Evolutionary conservation across 306 rosid genomes (phyloP).

Genomic region (Ammopiptanthus mongolicus): DNA sequence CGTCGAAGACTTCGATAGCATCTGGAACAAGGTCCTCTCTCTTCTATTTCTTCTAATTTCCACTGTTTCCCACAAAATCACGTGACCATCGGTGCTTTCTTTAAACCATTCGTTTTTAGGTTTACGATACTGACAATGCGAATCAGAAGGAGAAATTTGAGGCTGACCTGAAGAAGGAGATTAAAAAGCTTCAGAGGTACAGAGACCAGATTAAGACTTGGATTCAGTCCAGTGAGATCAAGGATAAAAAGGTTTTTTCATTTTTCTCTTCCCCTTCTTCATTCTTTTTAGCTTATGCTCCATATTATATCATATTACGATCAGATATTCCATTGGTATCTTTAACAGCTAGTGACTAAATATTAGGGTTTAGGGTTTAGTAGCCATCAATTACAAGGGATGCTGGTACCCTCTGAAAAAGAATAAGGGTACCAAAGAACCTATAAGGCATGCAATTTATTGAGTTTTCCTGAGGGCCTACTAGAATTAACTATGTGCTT

Average conservation of each 20-base stretch:
- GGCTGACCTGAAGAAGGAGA: conserved; percentile 89
- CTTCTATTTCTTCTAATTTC: neutral
- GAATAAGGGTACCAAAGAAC: no score
- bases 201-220: conserved; percentile 87
- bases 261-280: neutral
- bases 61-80: neutral
- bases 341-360: neutral
- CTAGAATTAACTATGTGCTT: neutral
- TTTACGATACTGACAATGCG: conserved; percentile 82
- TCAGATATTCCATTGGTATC: neutral
- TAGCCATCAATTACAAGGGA: neutral
- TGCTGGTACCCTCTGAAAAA: no score
- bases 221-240: conserved; percentile 92
- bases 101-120: conserved; percentile 27
- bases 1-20: conserved; percentile 76
- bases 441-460: neutral
- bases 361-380: neutral
- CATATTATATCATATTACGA: neutral
- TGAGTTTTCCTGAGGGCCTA: neutral
- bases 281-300: neutral
- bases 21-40: conserved; percentile 70
- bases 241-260: conserved; percentile 67
- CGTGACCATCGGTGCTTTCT: neutral
- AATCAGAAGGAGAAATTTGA: conserved; percentile 93
- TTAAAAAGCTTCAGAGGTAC: conserved; percentile 84